Evolutionary conservation across 2,329 filamentous ascomycete species (phyloP), one percentile per base, ranked within the genome.

Genomic region (Rasamsonia emersonii): DNA sequence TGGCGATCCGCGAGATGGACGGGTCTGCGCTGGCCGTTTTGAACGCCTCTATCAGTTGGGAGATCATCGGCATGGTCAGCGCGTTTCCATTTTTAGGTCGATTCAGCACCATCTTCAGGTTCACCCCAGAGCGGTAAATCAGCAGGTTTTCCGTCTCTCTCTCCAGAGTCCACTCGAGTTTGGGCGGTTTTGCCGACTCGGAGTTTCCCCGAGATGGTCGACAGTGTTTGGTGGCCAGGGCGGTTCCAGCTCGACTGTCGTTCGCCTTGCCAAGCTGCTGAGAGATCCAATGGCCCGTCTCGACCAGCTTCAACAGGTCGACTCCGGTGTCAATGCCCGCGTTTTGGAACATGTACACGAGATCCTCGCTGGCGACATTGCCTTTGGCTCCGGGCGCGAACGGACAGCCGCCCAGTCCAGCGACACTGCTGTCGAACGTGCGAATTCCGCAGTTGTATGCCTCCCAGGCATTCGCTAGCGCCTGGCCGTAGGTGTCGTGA

Each of bases 401-500:
- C 0, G 86, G 86, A 51, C 86, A 93, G 0, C 86, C 86, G 2
- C 86, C 86, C 1, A 93, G 65, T 0, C 86, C 86, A 2, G 75
- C 82, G 1, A 93, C 82, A 32, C 81, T 83, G 42, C 74, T 75
- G 51, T 93, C 86, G 52, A 93, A 91, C 0, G 75, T 82, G 18
- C 82, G 65, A 24, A 93, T 73, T 0, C 86, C 86, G 44, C 82
- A 75, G 51, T 85, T 80, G 18, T 91, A 70, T 21, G 79, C 78
- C 0, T 88, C 77, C 8, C 83, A 77, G 4, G 79, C 79, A 51
- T 93, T 93, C 5, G 86, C 79, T n/a, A 89, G 65, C 1, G 84
- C 85, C 62, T 86, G 81, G 1, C 84, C 85, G 51, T 86, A 89
- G 1, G 86, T 93, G 51, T 93, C 84, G 56, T 93, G 86, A 49